Evolutionary conservation across 129 eudicot species (phyloP).

Genomic region (Ambrosia trifida): DNA sequence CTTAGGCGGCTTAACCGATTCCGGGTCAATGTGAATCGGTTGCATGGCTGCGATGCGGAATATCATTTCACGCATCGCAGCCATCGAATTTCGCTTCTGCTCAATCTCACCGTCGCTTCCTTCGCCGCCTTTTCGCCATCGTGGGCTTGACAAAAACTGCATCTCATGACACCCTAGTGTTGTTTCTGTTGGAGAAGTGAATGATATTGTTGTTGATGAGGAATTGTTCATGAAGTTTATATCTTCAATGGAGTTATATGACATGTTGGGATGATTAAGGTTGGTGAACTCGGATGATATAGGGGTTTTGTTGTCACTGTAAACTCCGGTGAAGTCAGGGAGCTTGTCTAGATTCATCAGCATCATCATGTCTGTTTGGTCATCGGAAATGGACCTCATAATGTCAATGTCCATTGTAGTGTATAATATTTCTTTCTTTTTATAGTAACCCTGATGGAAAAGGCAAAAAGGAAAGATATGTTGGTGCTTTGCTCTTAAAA

Average conservation of each 20-base stretch:
- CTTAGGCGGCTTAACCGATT: slow-evolving; percentile 79
- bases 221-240: slow-evolving; percentile 27
- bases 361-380: slow-evolving; percentile 84
- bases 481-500: slow-evolving; percentile 7
- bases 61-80: slow-evolving; percentile 88
- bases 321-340: slow-evolving; percentile 47
- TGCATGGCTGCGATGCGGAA: slow-evolving; percentile 89
- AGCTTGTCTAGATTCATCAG: slow-evolving; percentile 80
- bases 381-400: slow-evolving; percentile 61
- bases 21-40: slow-evolving; percentile 90
- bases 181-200: slow-evolving; percentile 30
- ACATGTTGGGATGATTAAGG: slow-evolving; percentile 1
- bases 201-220: slow-evolving; percentile 43
- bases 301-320: slow-evolving; percentile 25
- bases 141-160: slow-evolving; percentile 36
- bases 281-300: slow-evolving; percentile 33
- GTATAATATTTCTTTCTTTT: slow-evolving; percentile 13
- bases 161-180: slow-evolving; percentile 11
- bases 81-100: slow-evolving; percentile 63
- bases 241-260: slow-evolving; percentile 27
- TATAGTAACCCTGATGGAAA: slow-evolving; percentile 43
- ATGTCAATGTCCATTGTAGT: slow-evolving; percentile 77
- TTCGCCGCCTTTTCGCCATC: slow-evolving; percentile 34
- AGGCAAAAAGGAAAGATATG: not conserved
- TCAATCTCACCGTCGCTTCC: slow-evolving; percentile 20